These are phyloP conservation scores for Stereum hirsutum DNA, from an alignment of 1,284 basidiomycete genomes.

Conservation along the genomic window DNA sequence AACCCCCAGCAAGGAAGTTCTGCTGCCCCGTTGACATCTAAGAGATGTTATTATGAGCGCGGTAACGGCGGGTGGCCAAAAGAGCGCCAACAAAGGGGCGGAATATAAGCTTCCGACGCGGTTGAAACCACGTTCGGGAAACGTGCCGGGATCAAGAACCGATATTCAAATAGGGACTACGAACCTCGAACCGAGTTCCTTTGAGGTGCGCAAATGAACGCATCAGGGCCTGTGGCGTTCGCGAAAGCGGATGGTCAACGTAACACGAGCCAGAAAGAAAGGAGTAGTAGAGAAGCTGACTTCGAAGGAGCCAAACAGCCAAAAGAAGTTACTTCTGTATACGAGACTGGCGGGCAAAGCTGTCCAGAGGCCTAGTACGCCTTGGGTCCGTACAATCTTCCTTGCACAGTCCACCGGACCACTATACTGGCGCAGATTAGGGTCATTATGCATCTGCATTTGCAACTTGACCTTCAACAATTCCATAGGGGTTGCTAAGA, in stretches of 20 bases:
- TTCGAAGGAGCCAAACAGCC: constrained; percentile 62
- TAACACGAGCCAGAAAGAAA: not conserved
- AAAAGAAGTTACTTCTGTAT: constrained; percentile 58
- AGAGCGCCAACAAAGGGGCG: no score
- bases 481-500: constrained; percentile 68
- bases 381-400: constrained; percentile 46
- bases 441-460: constrained; percentile 54
- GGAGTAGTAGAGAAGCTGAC: constrained; percentile 20
- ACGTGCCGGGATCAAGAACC: no score
- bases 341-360: constrained; percentile 56
- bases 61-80: no score
- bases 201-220: constrained; percentile 38
- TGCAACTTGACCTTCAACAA: constrained; percentile 75
- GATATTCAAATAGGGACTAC: no score
- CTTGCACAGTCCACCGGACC: constrained; percentile 54
- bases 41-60: not conserved
- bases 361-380: constrained; percentile 51
- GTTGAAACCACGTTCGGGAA: no score
- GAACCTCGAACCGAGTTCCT: constrained; percentile 47
- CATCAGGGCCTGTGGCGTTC: constrained; percentile 41
- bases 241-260: not conserved
- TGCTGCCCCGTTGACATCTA: constrained; percentile 57
- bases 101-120: no score
- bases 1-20: constrained; percentile 65
- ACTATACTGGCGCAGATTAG: constrained; percentile 50